Evolutionary conservation across 169 alveolate genomes (phyloP), one percentile per base, ranked within the genome.

Genomic region (Cryptosporidium felis): DNA sequence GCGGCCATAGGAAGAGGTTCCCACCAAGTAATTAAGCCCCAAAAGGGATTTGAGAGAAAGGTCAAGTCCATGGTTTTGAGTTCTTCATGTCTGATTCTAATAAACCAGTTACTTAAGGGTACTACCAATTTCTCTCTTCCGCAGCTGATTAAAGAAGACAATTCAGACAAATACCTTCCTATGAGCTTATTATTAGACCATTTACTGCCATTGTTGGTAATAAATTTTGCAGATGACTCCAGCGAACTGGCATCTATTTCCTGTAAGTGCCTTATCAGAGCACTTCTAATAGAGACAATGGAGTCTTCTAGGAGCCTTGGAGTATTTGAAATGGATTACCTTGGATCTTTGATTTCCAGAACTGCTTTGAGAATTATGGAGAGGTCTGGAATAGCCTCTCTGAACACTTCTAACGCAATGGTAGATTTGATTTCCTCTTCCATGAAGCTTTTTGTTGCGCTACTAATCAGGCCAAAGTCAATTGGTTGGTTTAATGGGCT

Each of bases 1-100:
- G 85, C 85, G 5, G 16, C 85, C 8, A 36, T 41, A 16, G 85
- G 85, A 74, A 49, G 85, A 53, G 85, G 85, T 9, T 18, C 67
- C 34, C 85, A 74, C 28, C 85, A 74, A 10, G 67, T 74, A 1
- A 51, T 74, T 49, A 74, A 74, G n/a, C 74, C 23, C 4, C 56
- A 74, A 16, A 74, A 36, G 41, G 85, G 85, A 51, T 74, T 53
- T 36, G 85, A 74, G 26, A 49, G 30, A 26, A 74, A 53, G 42
- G 59, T 74, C 2, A 49, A 36, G 18, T 49, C 74, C 0, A 42
- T 74, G 3, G 85, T 74, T 3, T 16, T 74, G 38, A 34, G 85
- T 2, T 36, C 47, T 30, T 74, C 85, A 5, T 49, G 67, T 12
- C 65, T 74, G 8, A 53, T 53, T 36, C 23, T 74, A 18, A 21